A percentile compares a stretch with the other conserved stretches of the same genome.
phyloP scores from a whole-genome alignment of 352 stramenopile species.

The Phytophthora meadii region DNA sequence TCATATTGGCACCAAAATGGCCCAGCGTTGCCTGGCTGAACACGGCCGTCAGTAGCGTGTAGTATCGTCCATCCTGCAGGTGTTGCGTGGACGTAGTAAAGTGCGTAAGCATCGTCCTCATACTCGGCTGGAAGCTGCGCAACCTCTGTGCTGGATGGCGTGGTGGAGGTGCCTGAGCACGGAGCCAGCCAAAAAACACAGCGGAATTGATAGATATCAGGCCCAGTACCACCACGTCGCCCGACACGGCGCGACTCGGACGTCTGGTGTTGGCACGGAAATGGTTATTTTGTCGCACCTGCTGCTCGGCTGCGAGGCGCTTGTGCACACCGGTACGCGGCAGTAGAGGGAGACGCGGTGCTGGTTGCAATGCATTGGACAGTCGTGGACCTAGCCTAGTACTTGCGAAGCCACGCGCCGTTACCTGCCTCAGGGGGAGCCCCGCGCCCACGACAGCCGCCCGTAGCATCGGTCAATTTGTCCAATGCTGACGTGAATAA shows the following conservation, averaged over 20 bases:
- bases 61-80: constrained; percentile 63
- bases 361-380: constrained; percentile 16
- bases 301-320: constrained; percentile 14
- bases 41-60: constrained; percentile 77
- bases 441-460: constrained; percentile 18
- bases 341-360: constrained; percentile 10
- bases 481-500: not conserved
- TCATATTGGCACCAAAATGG: constrained; percentile 77
- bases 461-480: constrained; percentile 18
- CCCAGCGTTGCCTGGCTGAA: constrained; percentile 72
- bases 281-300: constrained; percentile 32
- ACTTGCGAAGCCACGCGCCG: constrained; percentile 16
- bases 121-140: constrained; percentile 34
- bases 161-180: constrained; percentile 48
- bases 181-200: constrained; percentile 69
- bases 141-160: constrained; percentile 36
- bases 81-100: constrained; percentile 83
- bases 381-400: constrained; percentile 8
- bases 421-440: constrained; percentile 8
- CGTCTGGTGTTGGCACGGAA: constrained; percentile 34
- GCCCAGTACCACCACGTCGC: constrained; percentile 54
- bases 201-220: constrained; percentile 65
- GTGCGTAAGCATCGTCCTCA: constrained; percentile 68
- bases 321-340: constrained; percentile 2
- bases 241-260: constrained; percentile 30